These are phyloP conservation scores for Xylariaceae sp. DNA, from an alignment of 2,329 filamentous ascomycete species.

Conservation along the genomic window DNA sequence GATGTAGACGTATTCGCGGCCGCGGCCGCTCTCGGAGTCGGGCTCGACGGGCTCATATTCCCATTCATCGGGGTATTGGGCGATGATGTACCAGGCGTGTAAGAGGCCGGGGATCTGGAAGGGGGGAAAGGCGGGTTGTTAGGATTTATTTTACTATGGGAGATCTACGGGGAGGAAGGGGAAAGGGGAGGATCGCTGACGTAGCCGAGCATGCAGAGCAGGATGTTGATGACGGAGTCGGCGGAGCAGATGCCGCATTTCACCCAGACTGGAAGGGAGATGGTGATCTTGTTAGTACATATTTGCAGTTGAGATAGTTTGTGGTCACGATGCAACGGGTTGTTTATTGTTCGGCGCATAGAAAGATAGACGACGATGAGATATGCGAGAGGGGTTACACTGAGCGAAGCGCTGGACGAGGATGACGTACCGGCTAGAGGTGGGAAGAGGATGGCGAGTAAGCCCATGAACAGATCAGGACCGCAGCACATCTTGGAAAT, in stretches of 20 bases:
- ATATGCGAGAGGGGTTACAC: not conserved
- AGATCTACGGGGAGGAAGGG: conserved; percentile 25
- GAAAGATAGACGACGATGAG: not conserved
- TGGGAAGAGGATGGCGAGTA: conserved; percentile 61
- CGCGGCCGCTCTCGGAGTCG: conserved; percentile 44
- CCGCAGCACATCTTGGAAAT: conserved; percentile 51
- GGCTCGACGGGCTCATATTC: conserved; percentile 62
- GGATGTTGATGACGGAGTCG: conserved; percentile 91
- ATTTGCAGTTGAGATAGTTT: not conserved
- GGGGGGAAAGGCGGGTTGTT: not conserved
- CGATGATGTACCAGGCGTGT: conserved; percentile 97
- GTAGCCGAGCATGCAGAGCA: conserved; percentile 73
- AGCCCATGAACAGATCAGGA: conserved; percentile 57
- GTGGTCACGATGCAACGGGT: not conserved
- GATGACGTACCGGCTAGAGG: conserved; percentile 55
- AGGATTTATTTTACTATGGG: not conserved
- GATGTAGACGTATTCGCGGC: conserved; percentile 68
- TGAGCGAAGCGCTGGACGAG: not conserved
- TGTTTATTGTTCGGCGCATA: not conserved
- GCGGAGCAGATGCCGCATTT: conserved; percentile 89
- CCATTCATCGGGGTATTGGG: conserved; percentile 74
- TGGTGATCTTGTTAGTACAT: conserved; percentile 28
- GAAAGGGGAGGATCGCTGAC: conserved; percentile 34
- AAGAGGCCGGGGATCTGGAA: conserved; percentile 72
- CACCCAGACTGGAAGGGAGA: conserved; percentile 70